Evolutionary conservation across 179 eudicot genomes (phyloP).

Genomic region (Beta corolliflora): DNA sequence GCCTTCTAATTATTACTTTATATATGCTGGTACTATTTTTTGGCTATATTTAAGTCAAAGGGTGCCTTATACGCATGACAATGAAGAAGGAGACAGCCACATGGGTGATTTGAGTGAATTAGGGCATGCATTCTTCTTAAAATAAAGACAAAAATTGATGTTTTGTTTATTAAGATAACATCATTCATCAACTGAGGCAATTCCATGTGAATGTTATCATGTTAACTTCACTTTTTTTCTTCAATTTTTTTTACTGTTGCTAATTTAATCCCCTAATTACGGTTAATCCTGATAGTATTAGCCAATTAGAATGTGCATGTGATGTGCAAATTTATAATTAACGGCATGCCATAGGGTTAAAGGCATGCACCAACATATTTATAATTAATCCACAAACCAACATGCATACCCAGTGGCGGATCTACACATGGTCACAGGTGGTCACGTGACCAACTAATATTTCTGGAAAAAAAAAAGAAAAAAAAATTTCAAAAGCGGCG

Average conservation of each 20-base stretch:
- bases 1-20: constrained; percentile 28
- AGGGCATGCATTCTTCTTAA: constrained; percentile 21
- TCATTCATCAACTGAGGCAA: constrained; percentile 10
- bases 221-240: not conserved
- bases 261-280: not conserved
- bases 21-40: not conserved
- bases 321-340: not conserved
- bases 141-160: not conserved
- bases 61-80: constrained; percentile 36
- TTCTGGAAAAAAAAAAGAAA: no score
- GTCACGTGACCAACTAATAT: no score
- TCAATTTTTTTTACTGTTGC: not conserved
- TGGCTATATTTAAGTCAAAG: not conserved
- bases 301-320: not conserved
- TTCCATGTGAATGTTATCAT: constrained; percentile 6
- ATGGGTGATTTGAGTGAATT: constrained; percentile 24
- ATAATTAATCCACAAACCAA: not conserved
- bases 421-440: no score
- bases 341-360: no score
- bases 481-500: no score
- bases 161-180: constrained; percentile 29
- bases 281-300: not conserved
- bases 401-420: no score
- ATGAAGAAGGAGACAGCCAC: constrained; percentile 19
- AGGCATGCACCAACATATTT: constrained; percentile 4